These are phyloP conservation scores for Brassica napus DNA, from an alignment of 345 rosid species.

Conservation along the genomic window DNA sequence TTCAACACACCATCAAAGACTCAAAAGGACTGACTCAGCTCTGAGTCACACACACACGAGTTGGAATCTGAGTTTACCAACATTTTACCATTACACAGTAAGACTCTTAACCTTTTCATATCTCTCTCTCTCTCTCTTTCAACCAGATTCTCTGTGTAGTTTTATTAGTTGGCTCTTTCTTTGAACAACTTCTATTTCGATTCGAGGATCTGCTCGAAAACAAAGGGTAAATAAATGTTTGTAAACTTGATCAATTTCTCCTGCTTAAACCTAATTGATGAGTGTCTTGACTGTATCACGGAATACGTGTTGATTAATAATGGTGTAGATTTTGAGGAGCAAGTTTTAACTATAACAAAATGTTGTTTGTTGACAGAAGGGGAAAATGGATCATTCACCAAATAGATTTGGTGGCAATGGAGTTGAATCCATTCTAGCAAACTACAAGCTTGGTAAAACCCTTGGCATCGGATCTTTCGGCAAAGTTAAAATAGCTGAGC, in stretches of 20 bases:
- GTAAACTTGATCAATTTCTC: neutral
- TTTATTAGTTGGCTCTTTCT: slow-evolving; percentile 3
- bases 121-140: too few species aligned
- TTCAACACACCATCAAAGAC: neutral
- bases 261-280: neutral
- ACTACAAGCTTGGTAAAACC: slow-evolving; percentile 81
- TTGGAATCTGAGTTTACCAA: slow-evolving; percentile 18
- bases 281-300: neutral
- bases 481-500: slow-evolving; percentile 93
- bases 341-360: neutral
- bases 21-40: slow-evolving; percentile 29
- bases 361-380: slow-evolving; percentile 2
- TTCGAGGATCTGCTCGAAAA: slow-evolving; percentile 31
- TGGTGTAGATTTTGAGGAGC: neutral
- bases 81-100: slow-evolving; percentile 4
- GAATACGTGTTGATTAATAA: neutral
- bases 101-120: neutral
- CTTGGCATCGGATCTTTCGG: slow-evolving; percentile 95
- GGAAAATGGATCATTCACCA: slow-evolving; percentile 59
- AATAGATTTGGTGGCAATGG: slow-evolving; percentile 53
- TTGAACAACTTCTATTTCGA: neutral
- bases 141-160: too few species aligned
- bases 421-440: slow-evolving; percentile 53
- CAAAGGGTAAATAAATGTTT: neutral
- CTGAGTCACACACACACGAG: slow-evolving; percentile 20